Percentiles rank a stretch among this genome's conserved stretches.
These are phyloP conservation scores for Schizonepeta tenuifolia DNA, from an alignment of 257 asterid genomes.

Conservation along the genomic window DNA sequence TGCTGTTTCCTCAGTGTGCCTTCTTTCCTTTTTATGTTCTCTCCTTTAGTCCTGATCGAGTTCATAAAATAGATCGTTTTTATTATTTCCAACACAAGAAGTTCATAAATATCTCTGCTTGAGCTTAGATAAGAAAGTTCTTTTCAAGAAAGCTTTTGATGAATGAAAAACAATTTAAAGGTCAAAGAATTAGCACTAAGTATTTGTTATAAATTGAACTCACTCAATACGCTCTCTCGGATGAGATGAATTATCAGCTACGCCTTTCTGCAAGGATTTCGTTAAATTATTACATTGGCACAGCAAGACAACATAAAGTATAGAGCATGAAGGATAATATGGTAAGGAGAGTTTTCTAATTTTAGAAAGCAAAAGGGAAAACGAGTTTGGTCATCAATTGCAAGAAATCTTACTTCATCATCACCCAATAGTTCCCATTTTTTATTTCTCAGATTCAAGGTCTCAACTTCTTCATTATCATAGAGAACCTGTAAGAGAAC, in stretches of 20 bases:
- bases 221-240: slow-evolving; percentile 41
- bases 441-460: slow-evolving; percentile 46
- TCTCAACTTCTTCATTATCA: slow-evolving; percentile 46
- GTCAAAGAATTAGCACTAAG: not conserved
- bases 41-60: slow-evolving; percentile 40
- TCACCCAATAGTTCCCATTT: slow-evolving; percentile 42
- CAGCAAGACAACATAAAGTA: too few relatives aligned
- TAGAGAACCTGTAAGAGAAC: slow-evolving; percentile 42
- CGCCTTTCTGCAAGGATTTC: not conserved
- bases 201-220: slow-evolving; percentile 36
- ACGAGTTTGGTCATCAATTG: not conserved
- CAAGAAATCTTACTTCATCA: slow-evolving; percentile 38
- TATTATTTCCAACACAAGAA: not conserved
- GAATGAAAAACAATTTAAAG: not conserved
- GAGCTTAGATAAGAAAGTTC: not conserved
- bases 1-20: not conserved
- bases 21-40: slow-evolving; percentile 32
- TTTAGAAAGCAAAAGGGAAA: not conserved
- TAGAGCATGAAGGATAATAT: too few relatives aligned
- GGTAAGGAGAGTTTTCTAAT: too few relatives aligned
- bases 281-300: too few relatives aligned
- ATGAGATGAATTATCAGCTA: slow-evolving; percentile 30
- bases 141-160: slow-evolving; percentile 1
- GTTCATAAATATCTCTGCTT: not conserved
- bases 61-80: slow-evolving; percentile 20